Conservation (phyloP, 257 asterid species). For the Striga asiatica region DNA sequence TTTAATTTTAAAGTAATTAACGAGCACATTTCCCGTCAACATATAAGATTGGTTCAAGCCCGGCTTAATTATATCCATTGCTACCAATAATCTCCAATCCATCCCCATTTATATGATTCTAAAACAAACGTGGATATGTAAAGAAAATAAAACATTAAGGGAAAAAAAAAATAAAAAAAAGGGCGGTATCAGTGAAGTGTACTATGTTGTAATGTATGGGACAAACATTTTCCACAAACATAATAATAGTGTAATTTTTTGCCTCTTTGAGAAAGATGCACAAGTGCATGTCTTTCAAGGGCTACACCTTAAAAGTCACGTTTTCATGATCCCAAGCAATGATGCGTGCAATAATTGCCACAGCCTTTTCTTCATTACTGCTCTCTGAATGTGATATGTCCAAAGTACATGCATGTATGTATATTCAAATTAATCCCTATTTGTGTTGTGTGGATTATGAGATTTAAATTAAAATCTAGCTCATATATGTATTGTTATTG, state of each 20-base stretch:
- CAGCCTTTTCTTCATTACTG: slow-evolving; percentile 7
- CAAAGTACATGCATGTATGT: no score
- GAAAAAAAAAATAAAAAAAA: no score
- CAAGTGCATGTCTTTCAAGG: slow-evolving; percentile 8
- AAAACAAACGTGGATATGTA: no score
- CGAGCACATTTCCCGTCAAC: no score
- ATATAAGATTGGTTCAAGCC: no score
- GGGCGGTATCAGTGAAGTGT: slow-evolving; percentile 13
- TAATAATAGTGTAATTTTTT: background rate
- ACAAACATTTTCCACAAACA: slow-evolving; percentile 16
- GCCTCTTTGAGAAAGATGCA: slow-evolving; percentile 14
- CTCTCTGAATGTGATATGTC: background rate
- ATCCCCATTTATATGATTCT: no score
- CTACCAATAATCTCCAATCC: no score
- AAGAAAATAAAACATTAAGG: no score
- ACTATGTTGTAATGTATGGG: slow-evolving; percentile 5
- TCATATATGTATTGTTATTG: no score
- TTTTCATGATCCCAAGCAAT: slow-evolving; percentile 26
- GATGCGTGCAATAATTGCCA: slow-evolving; percentile 30
- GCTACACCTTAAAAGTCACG: slow-evolving; percentile 12
- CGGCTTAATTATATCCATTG: no score
- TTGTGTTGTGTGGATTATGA: background rate
- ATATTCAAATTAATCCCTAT: background rate
- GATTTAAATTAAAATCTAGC: no score
- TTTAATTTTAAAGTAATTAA: no score